These are phyloP conservation scores for Trifolium repens DNA, from an alignment of 306 rosid genomes.

Conservation along the genomic window DNA sequence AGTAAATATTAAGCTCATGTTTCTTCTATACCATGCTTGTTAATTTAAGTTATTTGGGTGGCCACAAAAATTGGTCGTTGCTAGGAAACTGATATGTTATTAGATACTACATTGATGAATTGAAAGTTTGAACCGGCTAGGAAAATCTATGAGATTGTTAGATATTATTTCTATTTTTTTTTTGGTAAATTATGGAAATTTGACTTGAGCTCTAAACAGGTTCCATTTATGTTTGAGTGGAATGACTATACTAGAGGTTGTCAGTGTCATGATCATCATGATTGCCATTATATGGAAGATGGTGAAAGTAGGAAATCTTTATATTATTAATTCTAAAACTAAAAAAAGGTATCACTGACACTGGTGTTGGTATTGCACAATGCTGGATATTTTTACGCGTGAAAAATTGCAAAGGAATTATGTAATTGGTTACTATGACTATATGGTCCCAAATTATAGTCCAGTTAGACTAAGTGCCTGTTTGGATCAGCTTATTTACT, in stretches of 20 bases:
- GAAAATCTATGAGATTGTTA: constrained; percentile 12
- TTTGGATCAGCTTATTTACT: neutral
- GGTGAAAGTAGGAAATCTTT: neutral
- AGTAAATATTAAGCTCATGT: constrained; percentile 3
- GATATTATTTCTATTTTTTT: neutral
- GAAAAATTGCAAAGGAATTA: neutral
- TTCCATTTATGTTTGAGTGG: constrained; percentile 1
- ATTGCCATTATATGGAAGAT: neutral
- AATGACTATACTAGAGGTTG: neutral
- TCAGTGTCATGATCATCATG: neutral
- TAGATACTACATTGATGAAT: constrained; percentile 15
- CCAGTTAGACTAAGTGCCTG: neutral
- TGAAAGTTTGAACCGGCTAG: constrained; percentile 10
- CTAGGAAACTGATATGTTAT: constrained; percentile 8
- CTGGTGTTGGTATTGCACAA: neutral
- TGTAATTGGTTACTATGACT: neutral
- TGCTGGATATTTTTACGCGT: neutral
- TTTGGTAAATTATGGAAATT: constrained; percentile 7
- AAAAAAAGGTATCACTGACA: constrained; percentile 1
- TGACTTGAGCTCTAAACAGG: neutral
- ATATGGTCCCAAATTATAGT: neutral
- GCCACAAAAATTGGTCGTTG: constrained; percentile 7
- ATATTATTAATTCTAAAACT: neutral
- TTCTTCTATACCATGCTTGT: constrained; percentile 27
- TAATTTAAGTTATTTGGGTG: constrained; percentile 29